Base-by-base conservation (phyloP, 2,329 filamentous ascomycete genomes). In the Cladosporium sp. region DNA sequence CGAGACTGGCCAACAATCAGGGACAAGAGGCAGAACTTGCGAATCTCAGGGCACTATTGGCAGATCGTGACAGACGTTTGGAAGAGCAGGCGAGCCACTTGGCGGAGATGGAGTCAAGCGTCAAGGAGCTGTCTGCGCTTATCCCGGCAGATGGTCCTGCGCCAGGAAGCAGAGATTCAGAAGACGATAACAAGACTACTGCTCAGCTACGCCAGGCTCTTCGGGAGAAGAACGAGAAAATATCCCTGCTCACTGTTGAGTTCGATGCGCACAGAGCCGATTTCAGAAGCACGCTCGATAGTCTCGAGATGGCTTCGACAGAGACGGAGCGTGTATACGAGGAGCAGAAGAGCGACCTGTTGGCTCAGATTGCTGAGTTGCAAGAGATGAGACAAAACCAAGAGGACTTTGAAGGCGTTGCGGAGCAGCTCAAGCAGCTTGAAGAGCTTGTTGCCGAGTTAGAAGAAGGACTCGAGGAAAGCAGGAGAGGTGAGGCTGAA, bases 271-370 rank as follows among this genome's bases (percentile, higher is more conserved):
- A 99, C 76, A 87, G 95, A 66, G 94, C 95, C 21, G 95, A 99
- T 78, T 99, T 99, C 80, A 86, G 95, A 71, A 97, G 92, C 78
- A 99, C 95, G 21, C 95, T 99, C 68, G 95, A 99, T 79, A 97
- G 94, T 0, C 84, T 99, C 60, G 95, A 99, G 78, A 87, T 98
- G 81, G 96, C 95, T 2, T 96, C 93, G 75, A 91, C 93, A 0
- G 95, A 99, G 80, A 99, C 95, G 0, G 91, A 97, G 79, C 87
- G 94, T 30, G 94, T 99, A 15, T 99, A 99, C 76, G 95, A 99
- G 77, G 91, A 92, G 78, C 91, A 92, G 79, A 92, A 98, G 68
- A 90, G 93, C 73, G 92, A 93, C 73, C 80, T 99, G 49, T 86
- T 95, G 79, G 86, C 89, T 67, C 93, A 98, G 73, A 85, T 97